phyloP scores from a whole-genome alignment of 2,329 filamentous ascomycete species.

The Aureobasidium melanogenum region DNA sequence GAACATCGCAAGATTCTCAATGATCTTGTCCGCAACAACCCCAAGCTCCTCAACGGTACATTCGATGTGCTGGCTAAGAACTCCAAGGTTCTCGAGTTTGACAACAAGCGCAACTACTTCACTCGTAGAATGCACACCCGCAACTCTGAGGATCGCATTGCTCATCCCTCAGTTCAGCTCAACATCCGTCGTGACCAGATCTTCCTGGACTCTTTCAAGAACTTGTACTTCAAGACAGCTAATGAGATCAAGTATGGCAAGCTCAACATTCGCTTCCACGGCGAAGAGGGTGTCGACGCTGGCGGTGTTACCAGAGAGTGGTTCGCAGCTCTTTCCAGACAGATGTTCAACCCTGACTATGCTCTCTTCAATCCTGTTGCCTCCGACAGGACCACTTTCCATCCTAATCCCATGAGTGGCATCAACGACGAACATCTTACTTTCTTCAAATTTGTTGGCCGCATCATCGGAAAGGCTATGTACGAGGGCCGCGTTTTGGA shows the following conservation, averaged over 20 bases:
- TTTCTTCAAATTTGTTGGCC: constrained; percentile 99
- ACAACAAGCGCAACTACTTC: constrained; percentile 99
- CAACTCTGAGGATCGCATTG: constrained; percentile 59
- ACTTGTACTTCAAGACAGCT: constrained; percentile 91
- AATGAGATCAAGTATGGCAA: constrained; percentile 99
- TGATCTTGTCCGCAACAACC: constrained; percentile 92
- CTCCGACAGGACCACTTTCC: constrained; percentile 95
- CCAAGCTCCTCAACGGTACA: constrained; percentile 96
- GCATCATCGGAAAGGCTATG: constrained; percentile 94
- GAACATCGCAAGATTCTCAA: constrained; percentile 97
- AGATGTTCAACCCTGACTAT: constrained; percentile 99
- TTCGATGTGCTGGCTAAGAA: constrained; percentile 96
- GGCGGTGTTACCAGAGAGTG: constrained; percentile 96
- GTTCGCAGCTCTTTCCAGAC: constrained; percentile 94
- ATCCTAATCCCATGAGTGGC: constrained; percentile 87
- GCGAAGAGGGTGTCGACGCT: constrained; percentile 94
- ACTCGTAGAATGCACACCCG: constrained; percentile 81
- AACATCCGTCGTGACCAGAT: constrained; percentile 88
- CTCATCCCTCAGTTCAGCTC: constrained; percentile 72
- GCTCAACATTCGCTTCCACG: constrained; percentile 92
- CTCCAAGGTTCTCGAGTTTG: constrained; percentile 96
- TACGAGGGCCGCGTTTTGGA: constrained; percentile 94
- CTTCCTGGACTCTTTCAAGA: constrained; percentile 97
- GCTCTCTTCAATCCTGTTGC: constrained; percentile 94
- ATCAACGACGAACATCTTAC: constrained; percentile 93